These are phyloP conservation scores for Polytrichum formosum DNA, from an alignment of 225 moss, liverwort and hornwort genomes.

Conservation along the genomic window DNA sequence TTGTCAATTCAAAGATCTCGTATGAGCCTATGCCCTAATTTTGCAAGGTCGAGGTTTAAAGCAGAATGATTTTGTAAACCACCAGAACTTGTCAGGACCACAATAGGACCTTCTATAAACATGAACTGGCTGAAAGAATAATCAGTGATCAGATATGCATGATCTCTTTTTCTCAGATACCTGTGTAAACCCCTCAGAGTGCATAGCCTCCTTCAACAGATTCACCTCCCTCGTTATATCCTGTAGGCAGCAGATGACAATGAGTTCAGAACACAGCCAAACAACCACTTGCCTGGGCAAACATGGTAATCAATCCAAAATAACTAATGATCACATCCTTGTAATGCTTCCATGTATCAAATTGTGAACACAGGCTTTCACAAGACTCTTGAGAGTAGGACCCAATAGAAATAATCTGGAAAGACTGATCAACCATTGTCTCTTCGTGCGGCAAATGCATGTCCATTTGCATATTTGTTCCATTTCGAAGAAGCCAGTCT, in stretches of 20 bases:
- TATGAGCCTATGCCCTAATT: not conserved
- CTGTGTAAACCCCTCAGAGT: constrained; percentile 36
- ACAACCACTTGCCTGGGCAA: too few relatives aligned
- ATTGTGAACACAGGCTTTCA: too few relatives aligned
- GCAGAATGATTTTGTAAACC: too few relatives aligned
- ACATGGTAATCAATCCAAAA: too few relatives aligned
- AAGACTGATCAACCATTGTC: constrained; percentile 23
- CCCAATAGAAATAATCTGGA: not conserved
- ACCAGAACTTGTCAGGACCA: not conserved
- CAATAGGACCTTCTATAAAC: not conserved
- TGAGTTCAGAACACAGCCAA: not conserved
- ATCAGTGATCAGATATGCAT: too few relatives aligned
- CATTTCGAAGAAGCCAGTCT: constrained; percentile 46
- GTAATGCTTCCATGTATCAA: too few relatives aligned
- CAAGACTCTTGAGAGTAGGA: too few relatives aligned
- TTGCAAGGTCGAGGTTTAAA: too few relatives aligned
- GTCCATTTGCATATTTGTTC: constrained; percentile 23
- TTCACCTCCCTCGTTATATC: constrained; percentile 35
- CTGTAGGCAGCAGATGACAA: constrained; percentile 13
- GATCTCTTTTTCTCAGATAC: constrained; percentile 8
- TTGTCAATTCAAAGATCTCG: not conserved
- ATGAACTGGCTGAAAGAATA: not conserved
- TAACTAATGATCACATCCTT: too few relatives aligned
- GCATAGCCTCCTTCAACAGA: constrained; percentile 29
- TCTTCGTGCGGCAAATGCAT: constrained; percentile 25